These are phyloP conservation scores for Botrytis elliptica DNA, from an alignment of 2,329 filamentous ascomycete genomes.

Conservation along the genomic window DNA sequence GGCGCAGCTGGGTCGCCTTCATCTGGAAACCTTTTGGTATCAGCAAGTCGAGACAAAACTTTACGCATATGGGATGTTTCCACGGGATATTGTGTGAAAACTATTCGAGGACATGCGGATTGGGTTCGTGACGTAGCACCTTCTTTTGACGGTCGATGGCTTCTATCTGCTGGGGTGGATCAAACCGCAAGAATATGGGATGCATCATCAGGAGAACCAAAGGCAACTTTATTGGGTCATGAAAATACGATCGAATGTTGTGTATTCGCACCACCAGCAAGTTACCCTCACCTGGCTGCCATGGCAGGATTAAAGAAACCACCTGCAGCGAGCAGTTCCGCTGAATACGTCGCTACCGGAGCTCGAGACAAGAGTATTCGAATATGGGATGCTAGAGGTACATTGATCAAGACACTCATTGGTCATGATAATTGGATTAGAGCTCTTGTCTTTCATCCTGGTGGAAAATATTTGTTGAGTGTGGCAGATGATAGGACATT, in stretches of 20 bases:
- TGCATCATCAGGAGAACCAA: slow-evolving; percentile 68
- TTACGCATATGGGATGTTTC: slow-evolving; percentile 90
- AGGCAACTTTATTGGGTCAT: slow-evolving; percentile 78
- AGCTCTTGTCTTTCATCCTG: slow-evolving; percentile 82
- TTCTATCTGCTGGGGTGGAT: slow-evolving; percentile 81
- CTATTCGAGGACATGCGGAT: slow-evolving; percentile 78
- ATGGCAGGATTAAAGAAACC: slow-evolving; percentile 82
- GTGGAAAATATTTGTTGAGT: slow-evolving; percentile 84
- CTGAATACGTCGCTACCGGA: slow-evolving; percentile 87
- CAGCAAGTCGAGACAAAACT: slow-evolving; percentile 80
- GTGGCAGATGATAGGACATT: slow-evolving; percentile 89
- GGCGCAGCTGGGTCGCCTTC: slow-evolving; percentile 73
- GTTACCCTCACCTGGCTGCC: slow-evolving; percentile 73
- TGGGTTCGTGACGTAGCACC: slow-evolving; percentile 91
- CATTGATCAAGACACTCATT: slow-evolving; percentile 75
- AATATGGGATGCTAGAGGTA: slow-evolving; percentile 84
- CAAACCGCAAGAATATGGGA: slow-evolving; percentile 84
- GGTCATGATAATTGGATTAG: slow-evolving; percentile 97
- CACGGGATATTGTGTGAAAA: slow-evolving; percentile 89
- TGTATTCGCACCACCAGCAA: slow-evolving; percentile 74
- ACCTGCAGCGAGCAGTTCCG: slow-evolving; percentile 68
- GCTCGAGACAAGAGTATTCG: slow-evolving; percentile 88
- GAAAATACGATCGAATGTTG: slow-evolving; percentile 87
- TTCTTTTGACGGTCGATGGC: slow-evolving; percentile 77
- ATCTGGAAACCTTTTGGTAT: slow-evolving; percentile 83